Conservation (phyloP, 108 stramenopile species). For the Parietichytrium sp. region DNA sequence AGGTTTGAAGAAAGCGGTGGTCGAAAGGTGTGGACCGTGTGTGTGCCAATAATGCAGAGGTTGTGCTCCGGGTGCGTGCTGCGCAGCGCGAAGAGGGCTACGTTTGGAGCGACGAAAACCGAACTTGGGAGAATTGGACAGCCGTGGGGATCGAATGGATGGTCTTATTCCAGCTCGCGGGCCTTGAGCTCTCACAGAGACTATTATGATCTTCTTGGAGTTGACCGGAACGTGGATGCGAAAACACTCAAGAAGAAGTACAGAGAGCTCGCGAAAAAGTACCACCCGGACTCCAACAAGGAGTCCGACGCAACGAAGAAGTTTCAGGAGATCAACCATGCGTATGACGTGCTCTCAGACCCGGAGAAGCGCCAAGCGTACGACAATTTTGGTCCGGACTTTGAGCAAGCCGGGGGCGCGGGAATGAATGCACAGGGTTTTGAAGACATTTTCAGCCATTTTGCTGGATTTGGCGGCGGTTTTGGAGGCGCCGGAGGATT, state of each 20-base stretch:
- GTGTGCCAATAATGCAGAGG: no score
- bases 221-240: slow-evolving; percentile 71
- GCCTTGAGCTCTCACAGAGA: no score
- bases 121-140: no score
- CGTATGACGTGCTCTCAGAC: slow-evolving; percentile 91
- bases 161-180: no score
- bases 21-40: no score
- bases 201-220: slow-evolving; percentile 88
- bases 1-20: no score
- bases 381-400: slow-evolving; percentile 78
- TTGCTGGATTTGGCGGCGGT: slow-evolving; percentile 26
- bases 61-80: no score
- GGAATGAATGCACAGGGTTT: slow-evolving; percentile 65
- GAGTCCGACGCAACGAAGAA: slow-evolving; percentile 70
- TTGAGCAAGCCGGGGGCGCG: slow-evolving; percentile 48
- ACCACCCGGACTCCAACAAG: slow-evolving; percentile 91
- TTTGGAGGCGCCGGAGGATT: slow-evolving; percentile 13
- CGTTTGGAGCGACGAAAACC: no score
- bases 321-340: slow-evolving; percentile 86
- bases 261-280: slow-evolving; percentile 87
- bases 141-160: no score
- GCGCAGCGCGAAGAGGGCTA: no score
- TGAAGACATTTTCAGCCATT: no score
- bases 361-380: slow-evolving; percentile 77
- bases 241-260: slow-evolving; percentile 90